phyloP scores from a whole-genome alignment of 176 grass and related monocot species.

The Puya raimondii region DNA sequence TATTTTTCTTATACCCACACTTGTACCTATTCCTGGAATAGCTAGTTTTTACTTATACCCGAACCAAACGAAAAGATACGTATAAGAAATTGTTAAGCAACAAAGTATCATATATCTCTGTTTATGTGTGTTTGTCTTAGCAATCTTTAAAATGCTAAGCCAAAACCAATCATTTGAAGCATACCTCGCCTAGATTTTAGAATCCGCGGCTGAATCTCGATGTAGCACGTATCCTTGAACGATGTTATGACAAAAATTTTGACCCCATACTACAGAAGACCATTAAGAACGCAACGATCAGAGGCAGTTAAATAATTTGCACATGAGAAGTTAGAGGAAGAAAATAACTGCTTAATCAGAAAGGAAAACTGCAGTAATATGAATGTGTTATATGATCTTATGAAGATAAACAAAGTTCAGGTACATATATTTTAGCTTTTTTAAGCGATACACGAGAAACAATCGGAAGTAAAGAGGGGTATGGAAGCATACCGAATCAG shows the following conservation, averaged over 20 bases:
- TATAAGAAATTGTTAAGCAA: background rate
- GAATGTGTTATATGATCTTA: too few species aligned
- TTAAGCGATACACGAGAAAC: background rate
- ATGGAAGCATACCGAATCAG: slow-evolving; percentile 56
- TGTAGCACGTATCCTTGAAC: slow-evolving; percentile 72
- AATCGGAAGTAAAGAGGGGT: background rate
- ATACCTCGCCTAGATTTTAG: slow-evolving; percentile 62
- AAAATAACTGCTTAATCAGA: background rate
- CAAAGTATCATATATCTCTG: background rate
- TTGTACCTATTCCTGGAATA: too few species aligned
- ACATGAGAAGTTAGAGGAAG: background rate
- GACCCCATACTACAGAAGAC: slow-evolving; percentile 54
- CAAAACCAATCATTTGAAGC: background rate
- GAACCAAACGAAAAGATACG: too few species aligned
- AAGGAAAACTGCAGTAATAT: too few species aligned
- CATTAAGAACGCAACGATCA: slow-evolving; percentile 2
- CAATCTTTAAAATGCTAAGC: background rate
- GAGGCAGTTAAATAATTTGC: background rate
- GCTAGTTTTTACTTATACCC: too few species aligned
- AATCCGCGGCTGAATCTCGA: slow-evolving; percentile 51
- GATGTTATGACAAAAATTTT: slow-evolving; percentile 83
- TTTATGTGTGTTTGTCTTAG: background rate
- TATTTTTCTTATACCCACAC: too few species aligned
- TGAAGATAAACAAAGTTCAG: too few species aligned
- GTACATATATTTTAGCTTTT: too few species aligned